Evolutionary conservation across 2,329 filamentous ascomycete species (phyloP), one percentile per base, ranked within the genome.

Genomic region (Fusarium albosuccineum): DNA sequence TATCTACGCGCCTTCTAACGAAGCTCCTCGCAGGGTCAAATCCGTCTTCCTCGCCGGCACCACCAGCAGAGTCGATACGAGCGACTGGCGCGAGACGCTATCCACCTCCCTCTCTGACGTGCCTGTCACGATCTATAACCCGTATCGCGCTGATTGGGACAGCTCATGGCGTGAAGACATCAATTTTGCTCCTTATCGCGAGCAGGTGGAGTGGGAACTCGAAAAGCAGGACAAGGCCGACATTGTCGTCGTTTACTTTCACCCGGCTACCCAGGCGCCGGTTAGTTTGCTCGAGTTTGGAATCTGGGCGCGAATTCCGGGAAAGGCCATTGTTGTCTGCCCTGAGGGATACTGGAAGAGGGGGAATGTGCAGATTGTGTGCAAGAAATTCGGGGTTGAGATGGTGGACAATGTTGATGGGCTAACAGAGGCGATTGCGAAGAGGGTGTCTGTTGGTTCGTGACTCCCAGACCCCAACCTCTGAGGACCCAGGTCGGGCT

Each of bases 141-240:
- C 87, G 1, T 77, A 82, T 11, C 82, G 86, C 2, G 61, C 76
- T 5, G 79, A 84, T 70, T 89, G 87, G 87, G 81, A 87, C 71
- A 70, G 74, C 26, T 78, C 72, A 8, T 85, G 83, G 79, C 73
- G 64, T 10, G 82, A 86, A 57, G 82, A 86, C 44, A 74, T 81
- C n/a, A 67, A 74, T 0, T 81, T 81, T 60, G 63, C 64, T 3
- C 78, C 75, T 0, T 89, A 85, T 71, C 74, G 74, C 14, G 73
- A 81, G 36, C 87, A 89, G 73, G 82, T 85, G 0, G 75, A 81
- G 22, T 89, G 87, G 86, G 87, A 89, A 76, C 78, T 89, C 2
- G 77, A 81, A 13, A 84, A 79, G 70, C 82, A 86, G 64, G 81
- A 85, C 11, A 59, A 64, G 3, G 83, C 83, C 3, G 80, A 82